phyloP scores from a whole-genome alignment of 768 basidiomycete species.

The Naganishia onofrii region DNA sequence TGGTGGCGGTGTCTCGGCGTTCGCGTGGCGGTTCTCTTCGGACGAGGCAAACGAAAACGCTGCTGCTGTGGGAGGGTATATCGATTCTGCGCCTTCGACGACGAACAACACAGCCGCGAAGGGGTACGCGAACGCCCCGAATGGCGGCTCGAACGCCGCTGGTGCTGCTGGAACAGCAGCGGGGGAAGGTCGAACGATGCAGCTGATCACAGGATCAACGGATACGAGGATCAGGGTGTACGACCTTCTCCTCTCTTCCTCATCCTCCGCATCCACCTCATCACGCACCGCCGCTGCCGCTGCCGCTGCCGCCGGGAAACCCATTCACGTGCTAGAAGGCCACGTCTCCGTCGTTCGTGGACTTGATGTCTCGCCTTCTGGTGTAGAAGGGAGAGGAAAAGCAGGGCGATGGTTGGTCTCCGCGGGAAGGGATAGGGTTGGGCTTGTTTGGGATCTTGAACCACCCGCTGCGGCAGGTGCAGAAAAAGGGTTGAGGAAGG shows the following conservation, averaged over 20 bases:
- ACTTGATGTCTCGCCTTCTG: slow-evolving; percentile 61
- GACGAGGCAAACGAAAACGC: too few species aligned
- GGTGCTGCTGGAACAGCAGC: too few species aligned
- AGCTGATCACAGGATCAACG: slow-evolving; percentile 83
- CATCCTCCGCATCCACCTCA: slow-evolving; percentile 49
- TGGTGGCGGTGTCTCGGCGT: slow-evolving; percentile 91
- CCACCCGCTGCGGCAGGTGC: slow-evolving; percentile 33
- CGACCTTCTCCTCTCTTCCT: slow-evolving; percentile 68
- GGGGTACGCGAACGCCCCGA: slow-evolving; percentile 43
- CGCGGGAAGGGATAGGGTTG: slow-evolving; percentile 88
- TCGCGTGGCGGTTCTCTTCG: slow-evolving; percentile 76
- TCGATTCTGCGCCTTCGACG: too few species aligned
- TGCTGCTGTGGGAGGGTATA: neutral
- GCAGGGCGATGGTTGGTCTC: slow-evolving; percentile 89
- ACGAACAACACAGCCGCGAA: slow-evolving; percentile 25
- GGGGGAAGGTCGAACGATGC: slow-evolving; percentile 57
- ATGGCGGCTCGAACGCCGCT: neutral
- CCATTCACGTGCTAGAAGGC: slow-evolving; percentile 78
- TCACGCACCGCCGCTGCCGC: too few species aligned
- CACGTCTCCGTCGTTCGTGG: slow-evolving; percentile 93
- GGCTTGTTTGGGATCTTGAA: slow-evolving; percentile 82
- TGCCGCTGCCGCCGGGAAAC: slow-evolving; percentile 56
- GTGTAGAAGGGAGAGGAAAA: slow-evolving; percentile 50
- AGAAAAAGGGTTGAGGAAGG: slow-evolving; percentile 51
- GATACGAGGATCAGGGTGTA: slow-evolving; percentile 92